Conservation (phyloP, 345 rosid species). For the Litchi chinensis region DNA sequence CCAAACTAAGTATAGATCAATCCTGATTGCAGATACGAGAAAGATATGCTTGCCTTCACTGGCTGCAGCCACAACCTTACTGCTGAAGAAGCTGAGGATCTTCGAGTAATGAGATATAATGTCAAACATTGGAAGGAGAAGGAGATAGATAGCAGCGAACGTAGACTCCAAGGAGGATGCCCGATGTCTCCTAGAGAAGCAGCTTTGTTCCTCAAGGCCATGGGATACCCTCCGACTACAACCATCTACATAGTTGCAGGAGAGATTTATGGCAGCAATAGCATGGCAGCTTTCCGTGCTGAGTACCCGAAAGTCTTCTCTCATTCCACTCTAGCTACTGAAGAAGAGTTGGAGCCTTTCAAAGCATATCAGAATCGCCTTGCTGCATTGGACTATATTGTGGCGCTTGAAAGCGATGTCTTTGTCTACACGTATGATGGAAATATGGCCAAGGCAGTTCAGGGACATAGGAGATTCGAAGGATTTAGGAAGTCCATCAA, state of each 20-base stretch:
- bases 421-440: conserved; percentile 94
- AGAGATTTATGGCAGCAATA: conserved; percentile 72
- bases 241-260: conserved; percentile 94
- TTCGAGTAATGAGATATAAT: conserved; percentile 70
- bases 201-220: conserved; percentile 84
- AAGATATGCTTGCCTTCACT: conserved; percentile 98
- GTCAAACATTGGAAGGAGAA: conserved; percentile 98
- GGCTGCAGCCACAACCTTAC: conserved; percentile 97
- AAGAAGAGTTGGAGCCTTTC: conserved; percentile 80
- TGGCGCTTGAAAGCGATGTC: conserved; percentile 92
- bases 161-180: conserved; percentile 84
- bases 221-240: conserved; percentile 92
- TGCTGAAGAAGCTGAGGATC: conserved; percentile 69
- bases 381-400: conserved; percentile 87
- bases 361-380: conserved; percentile 80
- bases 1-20: neutral
- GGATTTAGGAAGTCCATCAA: conserved; percentile 84
- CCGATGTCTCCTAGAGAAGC: conserved; percentile 99
- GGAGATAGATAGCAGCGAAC: conserved; percentile 75
- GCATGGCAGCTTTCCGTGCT: conserved; percentile 70
- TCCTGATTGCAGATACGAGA: conserved; percentile 75
- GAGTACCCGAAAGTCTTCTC: conserved; percentile 87
- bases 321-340: conserved; percentile 79
- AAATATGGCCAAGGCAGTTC: conserved; percentile 98
- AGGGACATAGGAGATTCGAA: conserved; percentile 86